These are phyloP conservation scores for Isoetes taiwanensis DNA, from an alignment of 75 land plant species.

Conservation along the genomic window DNA sequence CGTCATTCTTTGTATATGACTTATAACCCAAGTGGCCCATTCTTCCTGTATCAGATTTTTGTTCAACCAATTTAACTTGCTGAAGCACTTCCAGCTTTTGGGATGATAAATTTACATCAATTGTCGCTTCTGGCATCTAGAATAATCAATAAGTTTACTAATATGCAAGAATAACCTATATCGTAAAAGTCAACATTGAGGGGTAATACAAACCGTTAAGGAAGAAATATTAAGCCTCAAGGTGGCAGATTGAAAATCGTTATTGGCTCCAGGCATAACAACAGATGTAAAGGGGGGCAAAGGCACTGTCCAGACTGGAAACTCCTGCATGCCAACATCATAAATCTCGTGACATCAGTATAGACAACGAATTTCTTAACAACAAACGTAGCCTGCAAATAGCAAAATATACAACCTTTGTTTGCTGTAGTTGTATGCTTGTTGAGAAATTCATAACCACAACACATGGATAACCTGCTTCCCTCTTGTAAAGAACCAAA, in stretches of 20 bases:
- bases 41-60: not conserved
- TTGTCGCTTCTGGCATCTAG: constrained; percentile 95
- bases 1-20: too few species aligned
- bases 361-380: constrained; percentile 27
- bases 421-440: constrained; percentile 2
- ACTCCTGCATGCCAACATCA: not conserved
- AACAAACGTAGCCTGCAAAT: not conserved
- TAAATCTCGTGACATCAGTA: not conserved
- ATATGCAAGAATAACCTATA: too few species aligned
- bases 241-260: constrained; percentile 56
- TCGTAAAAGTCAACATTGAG: too few species aligned
- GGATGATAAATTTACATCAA: constrained; percentile 65
- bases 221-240: constrained; percentile 75
- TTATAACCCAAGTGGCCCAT: not conserved
- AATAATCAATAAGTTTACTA: too few species aligned
- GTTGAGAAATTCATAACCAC: constrained; percentile 52
- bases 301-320: constrained; percentile 26
- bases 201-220: constrained; percentile 49
- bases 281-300: constrained; percentile 42
- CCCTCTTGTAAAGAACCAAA: constrained; percentile 55
- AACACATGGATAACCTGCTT: constrained; percentile 38
- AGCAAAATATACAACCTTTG: not conserved
- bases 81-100: constrained; percentile 41
- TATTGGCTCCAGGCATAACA: constrained; percentile 66
- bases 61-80: constrained; percentile 48